These are phyloP conservation scores for Geosmithia morbida DNA, from an alignment of 2,329 filamentous ascomycete genomes.

Conservation along the genomic window DNA sequence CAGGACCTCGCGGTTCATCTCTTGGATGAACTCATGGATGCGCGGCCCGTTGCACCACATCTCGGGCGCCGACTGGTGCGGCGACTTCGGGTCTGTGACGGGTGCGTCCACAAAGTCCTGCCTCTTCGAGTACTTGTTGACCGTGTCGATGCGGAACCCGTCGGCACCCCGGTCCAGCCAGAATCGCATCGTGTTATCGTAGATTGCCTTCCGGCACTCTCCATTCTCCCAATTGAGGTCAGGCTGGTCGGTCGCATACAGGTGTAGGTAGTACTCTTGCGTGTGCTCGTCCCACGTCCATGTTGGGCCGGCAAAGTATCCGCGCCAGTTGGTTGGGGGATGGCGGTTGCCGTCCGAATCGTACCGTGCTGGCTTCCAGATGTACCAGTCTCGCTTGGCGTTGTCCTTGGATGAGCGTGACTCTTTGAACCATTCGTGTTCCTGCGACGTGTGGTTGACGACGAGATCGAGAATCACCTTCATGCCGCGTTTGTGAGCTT, in stretches of 20 bases:
- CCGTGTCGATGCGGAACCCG: slow-evolving; percentile 53
- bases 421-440: slow-evolving; percentile 44
- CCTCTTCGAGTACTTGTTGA: slow-evolving; percentile 52
- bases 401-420: slow-evolving; percentile 33
- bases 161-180: slow-evolving; percentile 58
- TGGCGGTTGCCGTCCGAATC: slow-evolving; percentile 35
- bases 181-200: slow-evolving; percentile 52
- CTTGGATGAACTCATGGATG: slow-evolving; percentile 46
- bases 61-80: slow-evolving; percentile 26
- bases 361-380: slow-evolving; percentile 46
- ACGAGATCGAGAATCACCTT: slow-evolving; percentile 60
- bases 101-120: slow-evolving; percentile 39
- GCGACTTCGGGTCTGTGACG: slow-evolving; percentile 20
- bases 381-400: slow-evolving; percentile 47
- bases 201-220: slow-evolving; percentile 50
- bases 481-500: slow-evolving; percentile 44
- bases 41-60: slow-evolving; percentile 47
- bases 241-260: slow-evolving; percentile 57
- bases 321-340: slow-evolving; percentile 44
- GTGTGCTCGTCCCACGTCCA: slow-evolving; percentile 38
- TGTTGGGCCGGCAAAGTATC: slow-evolving; percentile 29
- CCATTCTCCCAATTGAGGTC: slow-evolving; percentile 67
- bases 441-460: slow-evolving; percentile 50
- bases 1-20: slow-evolving; percentile 39
- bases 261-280: slow-evolving; percentile 38